These are phyloP conservation scores for Ostreobium quekettii DNA, from an alignment of 139 green algal species.

Conservation along the genomic window DNA sequence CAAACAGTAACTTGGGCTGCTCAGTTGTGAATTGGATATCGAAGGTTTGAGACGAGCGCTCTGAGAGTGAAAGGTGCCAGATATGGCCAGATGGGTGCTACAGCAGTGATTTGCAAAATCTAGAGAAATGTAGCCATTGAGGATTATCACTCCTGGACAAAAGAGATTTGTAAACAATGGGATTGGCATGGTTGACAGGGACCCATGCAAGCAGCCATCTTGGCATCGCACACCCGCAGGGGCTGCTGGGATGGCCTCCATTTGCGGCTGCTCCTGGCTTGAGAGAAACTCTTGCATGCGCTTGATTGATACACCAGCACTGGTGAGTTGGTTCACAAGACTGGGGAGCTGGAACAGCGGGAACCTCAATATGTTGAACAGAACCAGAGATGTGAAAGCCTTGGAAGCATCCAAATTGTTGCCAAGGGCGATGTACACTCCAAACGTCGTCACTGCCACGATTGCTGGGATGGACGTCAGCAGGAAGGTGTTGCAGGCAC, in stretches of 20 bases:
- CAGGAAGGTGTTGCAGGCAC: slow-evolving; percentile 31
- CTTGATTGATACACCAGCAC: slow-evolving; percentile 38
- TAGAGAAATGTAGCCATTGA: too few species aligned
- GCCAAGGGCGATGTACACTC: slow-evolving; percentile 35
- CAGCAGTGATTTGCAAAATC: too few species aligned
- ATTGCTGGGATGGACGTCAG: slow-evolving; percentile 36
- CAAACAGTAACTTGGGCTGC: too few species aligned
- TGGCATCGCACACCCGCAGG: too few species aligned
- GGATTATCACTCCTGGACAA: too few species aligned
- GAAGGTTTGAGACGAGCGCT: too few species aligned
- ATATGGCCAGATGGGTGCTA: too few species aligned
- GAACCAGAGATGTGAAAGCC: slow-evolving; percentile 61
- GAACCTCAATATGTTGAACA: slow-evolving; percentile 79
- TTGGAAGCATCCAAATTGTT: slow-evolving; percentile 36
- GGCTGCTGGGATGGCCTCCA: slow-evolving; percentile 10
- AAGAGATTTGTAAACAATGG: too few species aligned
- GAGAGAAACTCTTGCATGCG: slow-evolving; percentile 43
- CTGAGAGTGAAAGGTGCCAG: too few species aligned
- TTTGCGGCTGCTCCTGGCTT: slow-evolving; percentile 23
- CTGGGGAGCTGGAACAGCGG: slow-evolving; percentile 47
- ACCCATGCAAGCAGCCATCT: too few species aligned
- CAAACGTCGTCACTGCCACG: slow-evolving; percentile 43
- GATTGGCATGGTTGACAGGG: too few species aligned
- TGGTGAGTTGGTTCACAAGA: slow-evolving; percentile 37
- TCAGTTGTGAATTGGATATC: too few species aligned